Base-by-base conservation (phyloP, 805 yeast genomes). In the Hanseniaspora guilliermondii region DNA sequence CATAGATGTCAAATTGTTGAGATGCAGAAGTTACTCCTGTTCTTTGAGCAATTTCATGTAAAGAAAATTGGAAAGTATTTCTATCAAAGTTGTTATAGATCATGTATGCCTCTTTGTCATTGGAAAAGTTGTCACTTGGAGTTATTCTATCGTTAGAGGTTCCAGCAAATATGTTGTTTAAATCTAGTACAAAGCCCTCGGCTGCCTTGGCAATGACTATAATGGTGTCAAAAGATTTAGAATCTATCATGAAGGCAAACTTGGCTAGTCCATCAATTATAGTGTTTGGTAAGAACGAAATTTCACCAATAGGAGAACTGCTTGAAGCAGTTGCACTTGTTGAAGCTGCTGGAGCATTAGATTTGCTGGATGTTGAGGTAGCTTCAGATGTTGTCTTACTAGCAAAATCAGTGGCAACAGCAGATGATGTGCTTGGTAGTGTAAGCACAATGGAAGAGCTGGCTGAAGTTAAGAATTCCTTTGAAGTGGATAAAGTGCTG, bases 141-240 rank as follows among this genome's bases (percentile, higher is more conserved):
- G 21, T 5, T 8, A 44, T n/a, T 21, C 19, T 21, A 6, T 17
- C 19, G 9, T 25, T n/a, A 9, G 17, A 8, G 3, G 55, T 35
- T 8, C 47, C 30, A 37, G 45, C 32, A 44, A 53, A 57, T 30
- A 55, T 25, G 46, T 48, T 53, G 2, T 50, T 49, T 11, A 55
- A 49, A 33, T 30, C 36, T 24, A 47, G 30, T 8, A 33, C 25
- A 36, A 30, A 21, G 24, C 48, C 36, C 19, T 25, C 14, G 17
- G 56, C 19, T 19, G 33, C 50, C 41, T 9, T 12, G 32, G 40
- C 45, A n/a, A 39, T 24, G 19, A 50, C 33, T 19, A 39, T 11
- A n/a, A 38, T 8, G 17, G 9, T 8, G 25, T 9, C 25, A 17
- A 36, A 27, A 12, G 35, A n/a, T 2, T 6, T 12, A 4, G 24